Evolutionary conservation across 176 grass and related monocot genomes (phyloP).

Genomic region (Luzula sylvatica): DNA sequence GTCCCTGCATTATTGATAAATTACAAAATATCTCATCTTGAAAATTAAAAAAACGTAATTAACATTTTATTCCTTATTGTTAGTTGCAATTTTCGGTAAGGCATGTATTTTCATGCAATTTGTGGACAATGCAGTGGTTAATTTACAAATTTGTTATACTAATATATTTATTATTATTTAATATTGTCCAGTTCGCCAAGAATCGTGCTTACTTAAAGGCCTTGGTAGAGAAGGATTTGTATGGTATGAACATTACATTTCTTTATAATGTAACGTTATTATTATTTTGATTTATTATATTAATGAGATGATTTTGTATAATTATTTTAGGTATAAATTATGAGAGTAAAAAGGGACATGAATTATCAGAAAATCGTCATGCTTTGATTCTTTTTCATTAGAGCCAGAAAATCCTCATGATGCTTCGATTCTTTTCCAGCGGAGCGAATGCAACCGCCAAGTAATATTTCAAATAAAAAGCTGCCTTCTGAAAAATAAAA

Average conservation of each 20-base stretch:
- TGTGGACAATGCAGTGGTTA: too few relatives aligned
- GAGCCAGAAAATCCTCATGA: too few relatives aligned
- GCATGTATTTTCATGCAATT: too few relatives aligned
- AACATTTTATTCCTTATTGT: too few relatives aligned
- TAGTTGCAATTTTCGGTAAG: too few relatives aligned
- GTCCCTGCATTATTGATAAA: too few relatives aligned
- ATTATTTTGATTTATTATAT: slow-evolving; percentile 2
- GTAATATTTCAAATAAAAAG: slow-evolving; percentile 20
- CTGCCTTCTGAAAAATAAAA: too few relatives aligned
- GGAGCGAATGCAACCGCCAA: slow-evolving; percentile 80
- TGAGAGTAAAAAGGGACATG: slow-evolving; percentile 59
- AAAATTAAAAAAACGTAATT: too few relatives aligned
- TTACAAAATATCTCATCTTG: too few relatives aligned
- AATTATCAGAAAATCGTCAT: slow-evolving; percentile 68
- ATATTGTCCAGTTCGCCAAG: slow-evolving; percentile 54
- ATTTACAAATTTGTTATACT: too few relatives aligned
- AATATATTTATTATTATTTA: too few relatives aligned
- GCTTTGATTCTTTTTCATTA: slow-evolving; percentile 85
- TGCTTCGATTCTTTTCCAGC: too few relatives aligned
- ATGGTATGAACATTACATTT: slow-evolving; percentile 32
- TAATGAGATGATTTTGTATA: not conserved
- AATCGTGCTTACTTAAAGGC: slow-evolving; percentile 90
- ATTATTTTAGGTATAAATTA: slow-evolving; percentile 72
- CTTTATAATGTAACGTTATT: not conserved
- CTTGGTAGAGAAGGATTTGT: slow-evolving; percentile 67